Evolutionary conservation across 768 basidiomycete species (phyloP).

Genomic region (Hygrophorus pudorinus): DNA sequence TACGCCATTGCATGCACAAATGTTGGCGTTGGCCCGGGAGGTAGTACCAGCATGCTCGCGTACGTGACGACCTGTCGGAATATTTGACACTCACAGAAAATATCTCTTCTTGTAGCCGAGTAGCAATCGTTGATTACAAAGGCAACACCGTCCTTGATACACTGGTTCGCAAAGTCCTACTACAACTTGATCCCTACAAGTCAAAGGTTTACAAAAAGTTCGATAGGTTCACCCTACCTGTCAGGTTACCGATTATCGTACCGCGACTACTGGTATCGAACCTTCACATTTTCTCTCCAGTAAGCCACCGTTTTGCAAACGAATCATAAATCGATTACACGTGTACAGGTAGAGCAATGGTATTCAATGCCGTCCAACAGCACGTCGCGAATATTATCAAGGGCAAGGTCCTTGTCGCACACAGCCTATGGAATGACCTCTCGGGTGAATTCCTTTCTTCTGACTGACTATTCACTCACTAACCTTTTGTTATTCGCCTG

Average conservation of each 20-base stretch:
- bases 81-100: no score
- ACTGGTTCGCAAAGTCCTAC: no score
- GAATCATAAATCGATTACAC: not conserved
- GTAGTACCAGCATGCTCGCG: conserved; percentile 78
- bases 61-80: no score
- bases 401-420: conserved; percentile 66
- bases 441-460: conserved; percentile 38
- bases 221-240: conserved; percentile 61
- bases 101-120: no score
- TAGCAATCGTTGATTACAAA: conserved; percentile 44
- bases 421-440: conserved; percentile 73
- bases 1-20: conserved; percentile 54
- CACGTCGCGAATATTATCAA: conserved; percentile 55
- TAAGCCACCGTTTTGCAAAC: conserved; percentile 13
- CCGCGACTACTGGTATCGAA: conserved; percentile 47
- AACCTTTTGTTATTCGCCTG: not conserved
- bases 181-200: no score
- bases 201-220: no score
- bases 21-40: conserved; percentile 75
- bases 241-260: conserved; percentile 59
- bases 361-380: conserved; percentile 58
- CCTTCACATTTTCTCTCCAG: conserved; percentile 30
- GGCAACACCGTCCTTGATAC: conserved; percentile 54
- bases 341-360: conserved; percentile 35
- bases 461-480: not conserved